Percentiles rank a stretch among this genome's conserved stretches.
phyloP scores from a whole-genome alignment of 2,329 filamentous ascomycete genomes.

The Ceratocystis cubensis region DNA sequence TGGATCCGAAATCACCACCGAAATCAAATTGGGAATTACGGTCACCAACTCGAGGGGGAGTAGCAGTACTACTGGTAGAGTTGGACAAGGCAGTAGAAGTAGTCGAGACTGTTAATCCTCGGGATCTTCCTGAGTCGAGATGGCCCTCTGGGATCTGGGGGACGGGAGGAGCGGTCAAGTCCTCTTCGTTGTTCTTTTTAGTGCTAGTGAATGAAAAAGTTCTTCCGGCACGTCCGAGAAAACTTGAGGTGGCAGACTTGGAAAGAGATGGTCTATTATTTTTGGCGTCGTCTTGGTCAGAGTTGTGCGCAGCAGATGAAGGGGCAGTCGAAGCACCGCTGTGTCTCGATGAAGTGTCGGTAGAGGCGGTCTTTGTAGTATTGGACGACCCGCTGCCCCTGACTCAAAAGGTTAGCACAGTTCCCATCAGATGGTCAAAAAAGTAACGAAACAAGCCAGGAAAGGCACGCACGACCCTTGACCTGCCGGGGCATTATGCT shows the following conservation, averaged over 20 bases:
- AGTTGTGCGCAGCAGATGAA: conserved; percentile 37
- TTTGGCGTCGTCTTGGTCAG: conserved; percentile 19
- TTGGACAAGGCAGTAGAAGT: conserved; percentile 32
- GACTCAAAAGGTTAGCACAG: conserved; percentile 20
- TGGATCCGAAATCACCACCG: conserved; percentile 45
- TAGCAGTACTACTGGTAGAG: conserved; percentile 43
- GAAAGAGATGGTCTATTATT: conserved; percentile 30
- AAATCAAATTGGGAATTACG: conserved; percentile 34
- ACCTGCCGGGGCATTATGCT: conserved; percentile 4
- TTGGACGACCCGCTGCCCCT: conserved; percentile 40
- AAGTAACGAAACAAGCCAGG: conserved; percentile 12
- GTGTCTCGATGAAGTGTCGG: conserved; percentile 49
- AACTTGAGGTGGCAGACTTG: conserved; percentile 38
- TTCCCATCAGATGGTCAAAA: conserved; percentile 6
- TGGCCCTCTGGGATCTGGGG: conserved; percentile 24
- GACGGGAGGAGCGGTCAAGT: conserved; percentile 26
- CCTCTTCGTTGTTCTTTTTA: conserved; percentile 33
- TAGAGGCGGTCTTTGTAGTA: conserved; percentile 47
- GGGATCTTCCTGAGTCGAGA: conserved; percentile 9
- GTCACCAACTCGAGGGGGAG: conserved; percentile 37
- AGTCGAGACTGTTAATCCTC: conserved; percentile 19
- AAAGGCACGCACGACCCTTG: conserved; percentile 13
- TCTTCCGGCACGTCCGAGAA: conserved; percentile 44
- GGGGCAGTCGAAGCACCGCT: conserved; percentile 51
- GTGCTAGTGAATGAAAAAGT: conserved; percentile 48